Conservation (phyloP, 139 green algal species). For the Yamagishiella unicocca region DNA sequence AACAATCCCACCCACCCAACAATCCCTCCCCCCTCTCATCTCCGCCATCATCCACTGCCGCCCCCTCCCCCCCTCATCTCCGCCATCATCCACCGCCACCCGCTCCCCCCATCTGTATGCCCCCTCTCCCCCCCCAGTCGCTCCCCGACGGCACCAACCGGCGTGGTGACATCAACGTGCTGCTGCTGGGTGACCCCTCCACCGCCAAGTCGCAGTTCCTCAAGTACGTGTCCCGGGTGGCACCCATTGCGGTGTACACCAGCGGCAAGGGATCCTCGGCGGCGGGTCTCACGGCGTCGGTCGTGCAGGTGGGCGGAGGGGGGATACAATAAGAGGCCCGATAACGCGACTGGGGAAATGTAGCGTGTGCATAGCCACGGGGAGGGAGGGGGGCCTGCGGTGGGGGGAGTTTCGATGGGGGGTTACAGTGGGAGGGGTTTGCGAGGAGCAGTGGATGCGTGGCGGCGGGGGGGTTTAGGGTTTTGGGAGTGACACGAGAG, state of each 20-base stretch:
- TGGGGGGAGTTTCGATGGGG: background rate
- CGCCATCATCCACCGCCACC: background rate
- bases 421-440: no score
- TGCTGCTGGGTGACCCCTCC: constrained; percentile 97
- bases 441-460: no score
- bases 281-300: constrained; percentile 94
- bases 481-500: no score
- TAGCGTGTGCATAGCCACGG: background rate
- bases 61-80: no score
- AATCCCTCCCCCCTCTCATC: background rate
- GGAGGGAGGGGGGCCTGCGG: background rate
- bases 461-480: no score
- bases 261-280: constrained; percentile 96
- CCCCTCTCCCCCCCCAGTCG: constrained; percentile 57
- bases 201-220: constrained; percentile 99
- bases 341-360: background rate
- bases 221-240: constrained; percentile 92
- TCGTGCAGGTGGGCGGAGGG: constrained; percentile 70
- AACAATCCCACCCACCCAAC: background rate
- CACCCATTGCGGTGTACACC: constrained; percentile 97
- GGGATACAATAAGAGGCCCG: no score
- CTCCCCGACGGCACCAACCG: constrained; percentile 90
- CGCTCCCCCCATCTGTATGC: background rate
- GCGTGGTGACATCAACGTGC: constrained; percentile 98
- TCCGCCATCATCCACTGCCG: background rate